Conservation (phyloP, 306 rosid species). For the Cicer cuneatum region DNA sequence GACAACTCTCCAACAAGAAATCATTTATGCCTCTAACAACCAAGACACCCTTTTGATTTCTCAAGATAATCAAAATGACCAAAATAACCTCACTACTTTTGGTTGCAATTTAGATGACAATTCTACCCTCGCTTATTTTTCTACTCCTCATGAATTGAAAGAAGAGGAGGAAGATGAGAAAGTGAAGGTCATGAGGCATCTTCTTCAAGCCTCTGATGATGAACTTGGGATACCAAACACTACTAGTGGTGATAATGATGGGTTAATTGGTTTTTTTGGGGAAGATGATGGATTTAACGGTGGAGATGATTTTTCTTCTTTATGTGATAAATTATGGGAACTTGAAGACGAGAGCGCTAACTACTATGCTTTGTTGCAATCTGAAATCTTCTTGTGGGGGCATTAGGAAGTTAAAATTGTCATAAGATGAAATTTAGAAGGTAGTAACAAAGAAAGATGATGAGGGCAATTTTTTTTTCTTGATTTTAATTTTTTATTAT, state of each 20-base stretch:
- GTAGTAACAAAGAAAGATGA: conserved; percentile 9
- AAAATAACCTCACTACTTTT: background rate
- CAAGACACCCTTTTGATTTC: conserved; percentile 28
- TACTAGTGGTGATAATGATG: conserved; percentile 10
- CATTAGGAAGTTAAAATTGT: background rate
- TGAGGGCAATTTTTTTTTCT: conserved; percentile 18
- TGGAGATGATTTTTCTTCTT: conserved; percentile 49
- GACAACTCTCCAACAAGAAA: conserved; percentile 72
- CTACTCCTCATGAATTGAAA: conserved; percentile 30
- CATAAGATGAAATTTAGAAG: background rate
- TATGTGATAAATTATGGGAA: conserved; percentile 74
- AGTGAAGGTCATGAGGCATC: conserved; percentile 73
- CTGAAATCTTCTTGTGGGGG: conserved; percentile 71
- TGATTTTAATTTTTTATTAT: background rate
- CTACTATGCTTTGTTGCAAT: conserved; percentile 70
- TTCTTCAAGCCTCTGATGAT: conserved; percentile 88
- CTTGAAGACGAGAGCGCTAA: conserved; percentile 86
- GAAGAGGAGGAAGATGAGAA: conserved; percentile 59
- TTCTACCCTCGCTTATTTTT: conserved; percentile 21
- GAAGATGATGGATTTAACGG: conserved; percentile 41
- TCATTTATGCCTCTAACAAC: conserved; percentile 36
- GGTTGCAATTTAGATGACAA: conserved; percentile 20
- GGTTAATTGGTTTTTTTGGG: conserved; percentile 17
- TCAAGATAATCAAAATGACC: conserved; percentile 4
- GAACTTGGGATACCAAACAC: conserved; percentile 84